These are phyloP conservation scores for Colletotrichum plurivorum DNA, from an alignment of 2,329 filamentous ascomycete genomes.

Conservation along the genomic window DNA sequence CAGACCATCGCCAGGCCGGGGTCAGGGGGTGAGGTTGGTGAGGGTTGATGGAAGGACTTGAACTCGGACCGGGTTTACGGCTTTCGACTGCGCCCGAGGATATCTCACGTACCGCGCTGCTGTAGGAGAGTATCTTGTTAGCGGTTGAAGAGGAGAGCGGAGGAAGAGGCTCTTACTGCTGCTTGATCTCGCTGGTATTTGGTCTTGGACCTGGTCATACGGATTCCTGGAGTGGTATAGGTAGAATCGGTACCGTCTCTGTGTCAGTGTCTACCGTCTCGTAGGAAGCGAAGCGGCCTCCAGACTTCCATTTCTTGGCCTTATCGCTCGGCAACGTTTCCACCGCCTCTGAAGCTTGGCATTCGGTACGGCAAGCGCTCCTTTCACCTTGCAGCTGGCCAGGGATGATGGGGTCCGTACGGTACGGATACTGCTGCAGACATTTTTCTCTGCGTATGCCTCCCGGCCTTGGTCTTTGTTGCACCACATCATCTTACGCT, in stretches of 20 bases:
- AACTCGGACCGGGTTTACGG: too few relatives aligned
- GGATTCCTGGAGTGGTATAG: too few relatives aligned
- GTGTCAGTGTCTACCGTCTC: too few relatives aligned
- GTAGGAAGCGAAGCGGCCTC: neutral
- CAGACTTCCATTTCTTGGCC: slow-evolving; percentile 16
- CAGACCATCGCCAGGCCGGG: too few relatives aligned
- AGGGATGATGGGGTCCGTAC: neutral
- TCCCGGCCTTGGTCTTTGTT: neutral
- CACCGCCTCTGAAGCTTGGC: slow-evolving; percentile 27
- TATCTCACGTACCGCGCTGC: too few relatives aligned
- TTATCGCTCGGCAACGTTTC: slow-evolving; percentile 28
- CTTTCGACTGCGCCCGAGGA: too few relatives aligned
- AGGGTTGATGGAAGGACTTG: neutral
- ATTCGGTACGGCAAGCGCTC: slow-evolving; percentile 17
- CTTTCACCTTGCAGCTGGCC: slow-evolving; percentile 7
- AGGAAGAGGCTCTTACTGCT: neutral
- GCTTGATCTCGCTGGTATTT: too few relatives aligned
- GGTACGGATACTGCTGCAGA: neutral
- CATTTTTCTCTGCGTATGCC: neutral
- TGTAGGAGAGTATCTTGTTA: too few relatives aligned
- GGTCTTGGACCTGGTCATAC: neutral
- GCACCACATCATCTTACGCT: neutral
- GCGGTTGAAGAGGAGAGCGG: neutral
- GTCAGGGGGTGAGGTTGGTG: slow-evolving; percentile 7
- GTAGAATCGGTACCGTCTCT: too few relatives aligned